Base-by-base conservation (phyloP, 495 filamentous ascomycete species). In the Penicillium psychrofluorescens region DNA sequence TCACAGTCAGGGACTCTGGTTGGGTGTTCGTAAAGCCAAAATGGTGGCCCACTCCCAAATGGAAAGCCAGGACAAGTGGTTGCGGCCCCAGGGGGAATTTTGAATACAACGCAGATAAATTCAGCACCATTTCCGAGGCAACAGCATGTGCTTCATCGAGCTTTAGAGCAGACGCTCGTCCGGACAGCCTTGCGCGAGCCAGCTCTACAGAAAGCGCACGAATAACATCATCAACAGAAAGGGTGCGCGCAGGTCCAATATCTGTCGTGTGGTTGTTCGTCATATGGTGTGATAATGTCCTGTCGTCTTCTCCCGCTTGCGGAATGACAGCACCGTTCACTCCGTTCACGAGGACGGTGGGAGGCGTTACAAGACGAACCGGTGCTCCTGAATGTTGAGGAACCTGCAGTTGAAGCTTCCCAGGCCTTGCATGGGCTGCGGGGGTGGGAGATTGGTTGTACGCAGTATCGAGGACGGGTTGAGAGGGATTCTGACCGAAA, bases 291-390 rank as follows among this genome's bases (percentile, higher is more conserved):
- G 22, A 22, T 2, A 22, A 22, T 22, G 22, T 22, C 11, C 34
- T 36, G 7, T 46, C 30, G 12, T 37, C 15, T 10, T 16, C 42
- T 13, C 41, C 40, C 6, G 14, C 15, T 8, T 44, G 43, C 0
- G 49, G 8, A 9, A 53, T 34, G 9, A 48, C 39, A 9, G 51
- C 43, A 8, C 51, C 57, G 36, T 63, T 68, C 14, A 78, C 74
- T 2, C 84, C 86, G 48, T 88, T 90, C 1, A 90, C 67, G 45
- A 85, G 70, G 0, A 88, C 61, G 8, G 78, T 75, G 1, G 84
- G 84, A 8, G 87, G 87, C 0, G 86, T 91, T 1, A 86, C 87
- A 13, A 92, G 77, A 13, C 87, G 74, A 1, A 95, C 84, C 8
- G 85, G 76, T 0, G 80, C 85, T 2, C 86, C 84, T 8, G 79